Evolutionary conservation across 139 green algal genomes (phyloP).

Genomic region (Eudorina sp.): DNA sequence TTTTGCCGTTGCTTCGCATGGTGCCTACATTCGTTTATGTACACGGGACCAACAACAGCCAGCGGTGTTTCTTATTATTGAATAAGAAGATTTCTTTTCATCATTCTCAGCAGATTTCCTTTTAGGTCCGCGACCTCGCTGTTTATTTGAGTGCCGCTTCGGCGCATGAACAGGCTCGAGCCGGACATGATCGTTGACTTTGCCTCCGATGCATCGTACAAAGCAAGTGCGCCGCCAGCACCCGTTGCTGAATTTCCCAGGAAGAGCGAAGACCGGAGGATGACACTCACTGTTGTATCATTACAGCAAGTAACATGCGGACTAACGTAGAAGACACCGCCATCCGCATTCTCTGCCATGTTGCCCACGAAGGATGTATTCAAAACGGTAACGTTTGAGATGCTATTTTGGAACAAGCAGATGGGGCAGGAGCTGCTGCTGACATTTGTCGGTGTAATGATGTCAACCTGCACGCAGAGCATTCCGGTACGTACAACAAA

Average conservation of each 20-base stretch:
- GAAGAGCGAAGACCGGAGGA: neutral
- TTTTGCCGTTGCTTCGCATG: too few relatives aligned
- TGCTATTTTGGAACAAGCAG: neutral
- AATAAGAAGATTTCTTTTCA: too few relatives aligned
- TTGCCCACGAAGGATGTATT: neutral
- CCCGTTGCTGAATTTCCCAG: neutral
- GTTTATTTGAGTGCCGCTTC: too few relatives aligned
- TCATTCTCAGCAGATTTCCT: too few relatives aligned
- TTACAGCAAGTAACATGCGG: neutral
- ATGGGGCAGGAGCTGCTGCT: neutral
- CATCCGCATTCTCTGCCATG: neutral
- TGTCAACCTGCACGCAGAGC: neutral
- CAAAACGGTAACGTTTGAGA: neutral
- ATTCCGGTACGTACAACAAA: neutral
- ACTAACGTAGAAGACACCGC: neutral
- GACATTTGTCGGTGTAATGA: neutral
- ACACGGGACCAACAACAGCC: too few relatives aligned
- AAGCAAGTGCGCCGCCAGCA: neutral
- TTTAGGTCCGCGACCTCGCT: too few relatives aligned
- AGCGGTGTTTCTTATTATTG: too few relatives aligned
- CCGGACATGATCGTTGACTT: neutral
- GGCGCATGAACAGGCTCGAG: too few relatives aligned
- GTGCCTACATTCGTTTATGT: too few relatives aligned
- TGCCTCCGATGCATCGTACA: neutral
- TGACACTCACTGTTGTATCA: neutral